Conservation (phyloP, 2,329 filamentous ascomycete species). For the Lasiodiplodia sp. region DNA sequence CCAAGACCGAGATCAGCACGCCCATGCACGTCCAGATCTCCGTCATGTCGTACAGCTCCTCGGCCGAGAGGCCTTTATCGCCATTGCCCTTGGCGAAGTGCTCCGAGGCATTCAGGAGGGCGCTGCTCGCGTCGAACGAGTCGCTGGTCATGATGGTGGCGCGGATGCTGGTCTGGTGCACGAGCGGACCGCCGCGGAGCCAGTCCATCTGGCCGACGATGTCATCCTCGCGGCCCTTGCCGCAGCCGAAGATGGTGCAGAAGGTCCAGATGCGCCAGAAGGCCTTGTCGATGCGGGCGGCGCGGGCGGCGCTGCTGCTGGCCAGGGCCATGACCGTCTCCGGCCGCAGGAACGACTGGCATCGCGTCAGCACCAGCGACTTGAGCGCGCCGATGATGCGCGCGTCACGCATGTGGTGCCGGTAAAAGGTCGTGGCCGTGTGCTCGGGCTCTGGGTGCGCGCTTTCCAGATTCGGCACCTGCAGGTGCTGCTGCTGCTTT, state of each 20-base stretch:
- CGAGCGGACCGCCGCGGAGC: slow-evolving; percentile 64
- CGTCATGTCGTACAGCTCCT: slow-evolving; percentile 69
- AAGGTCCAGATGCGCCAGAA: slow-evolving; percentile 73
- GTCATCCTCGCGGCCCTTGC: slow-evolving; percentile 65
- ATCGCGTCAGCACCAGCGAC: slow-evolving; percentile 61
- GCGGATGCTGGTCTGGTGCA: slow-evolving; percentile 55
- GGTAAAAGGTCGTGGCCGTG: slow-evolving; percentile 60
- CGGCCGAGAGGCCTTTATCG: slow-evolving; percentile 58
- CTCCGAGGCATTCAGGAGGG: slow-evolving; percentile 63
- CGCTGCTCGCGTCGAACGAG: slow-evolving; percentile 59
- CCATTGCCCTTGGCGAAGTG: slow-evolving; percentile 63
- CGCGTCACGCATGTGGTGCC: slow-evolving; percentile 60
- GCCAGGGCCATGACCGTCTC: slow-evolving; percentile 64
- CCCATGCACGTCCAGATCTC: slow-evolving; percentile 70
- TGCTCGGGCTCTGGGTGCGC: slow-evolving; percentile 60
- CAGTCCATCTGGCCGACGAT: slow-evolving; percentile 68
- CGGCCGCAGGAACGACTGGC: slow-evolving; percentile 63
- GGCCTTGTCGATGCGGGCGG: slow-evolving; percentile 65
- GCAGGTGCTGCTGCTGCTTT: neutral
- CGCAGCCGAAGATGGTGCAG: slow-evolving; percentile 67
- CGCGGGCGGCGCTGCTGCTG: slow-evolving; percentile 53
- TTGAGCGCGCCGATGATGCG: slow-evolving; percentile 63
- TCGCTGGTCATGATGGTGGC: slow-evolving; percentile 58
- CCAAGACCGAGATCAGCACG: slow-evolving; percentile 63
- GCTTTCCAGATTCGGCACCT: slow-evolving; percentile 39